These are phyloP conservation scores for Russula vinacea DNA, from an alignment of 768 basidiomycete genomes.

Conservation along the genomic window DNA sequence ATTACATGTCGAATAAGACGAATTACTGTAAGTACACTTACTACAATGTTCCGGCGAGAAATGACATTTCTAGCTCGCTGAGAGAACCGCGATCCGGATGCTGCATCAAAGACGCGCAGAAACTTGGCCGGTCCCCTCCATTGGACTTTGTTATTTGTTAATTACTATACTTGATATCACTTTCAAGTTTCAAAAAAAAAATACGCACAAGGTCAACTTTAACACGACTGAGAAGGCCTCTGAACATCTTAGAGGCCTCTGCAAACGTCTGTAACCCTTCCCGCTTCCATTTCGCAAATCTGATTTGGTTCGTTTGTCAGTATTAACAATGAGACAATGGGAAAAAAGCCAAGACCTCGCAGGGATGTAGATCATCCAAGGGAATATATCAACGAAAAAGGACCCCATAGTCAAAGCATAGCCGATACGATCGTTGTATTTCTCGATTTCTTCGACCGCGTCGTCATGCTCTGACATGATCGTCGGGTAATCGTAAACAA, in stretches of 20 bases:
- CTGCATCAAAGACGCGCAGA: conserved; percentile 7
- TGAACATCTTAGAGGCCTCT: conserved; percentile 6
- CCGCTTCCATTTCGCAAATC: conserved; percentile 19
- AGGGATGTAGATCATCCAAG: conserved; percentile 14
- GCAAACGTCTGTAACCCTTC: background rate
- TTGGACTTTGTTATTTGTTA: background rate
- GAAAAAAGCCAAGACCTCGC: conserved; percentile 1
- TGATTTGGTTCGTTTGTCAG: background rate
- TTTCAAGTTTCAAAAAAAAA: too few relatives aligned
- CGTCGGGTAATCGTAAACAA: conserved; percentile 30
- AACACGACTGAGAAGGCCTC: conserved; percentile 7
- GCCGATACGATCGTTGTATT: background rate
- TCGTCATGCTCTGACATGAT: conserved; percentile 8
- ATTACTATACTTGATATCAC: too few relatives aligned
- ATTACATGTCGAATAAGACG: background rate
- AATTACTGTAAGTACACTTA: background rate
- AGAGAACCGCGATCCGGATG: background rate
- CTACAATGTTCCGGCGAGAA: background rate
- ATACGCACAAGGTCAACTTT: conserved; percentile 5
- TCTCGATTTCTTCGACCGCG: background rate
- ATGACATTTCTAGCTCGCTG: background rate
- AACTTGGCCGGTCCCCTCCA: conserved; percentile 1
- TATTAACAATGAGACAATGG: background rate
- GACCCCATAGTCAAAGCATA: background rate
- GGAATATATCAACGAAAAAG: conserved; percentile 3